Conservation (phyloP, 805 yeast genomes). For the Pichia paraexigua region DNA sequence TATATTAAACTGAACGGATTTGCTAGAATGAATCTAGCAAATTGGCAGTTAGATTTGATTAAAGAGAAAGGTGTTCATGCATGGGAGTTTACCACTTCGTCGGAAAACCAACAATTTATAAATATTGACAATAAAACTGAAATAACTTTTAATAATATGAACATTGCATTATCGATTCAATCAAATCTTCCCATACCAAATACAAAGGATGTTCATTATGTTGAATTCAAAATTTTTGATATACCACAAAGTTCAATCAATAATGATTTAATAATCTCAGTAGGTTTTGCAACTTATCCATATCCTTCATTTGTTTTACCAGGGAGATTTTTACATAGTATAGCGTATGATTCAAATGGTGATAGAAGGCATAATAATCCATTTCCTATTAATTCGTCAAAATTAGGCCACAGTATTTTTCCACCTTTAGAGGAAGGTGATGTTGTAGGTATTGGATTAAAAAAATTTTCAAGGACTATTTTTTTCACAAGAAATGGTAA, state of each 20-base stretch:
- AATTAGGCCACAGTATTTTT: constrained; percentile 21
- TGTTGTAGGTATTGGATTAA: constrained; percentile 86
- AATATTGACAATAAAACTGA: constrained; percentile 44
- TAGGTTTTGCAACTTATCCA: constrained; percentile 81
- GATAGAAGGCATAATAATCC: constrained; percentile 74
- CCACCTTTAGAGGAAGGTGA: constrained; percentile 74
- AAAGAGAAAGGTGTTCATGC: constrained; percentile 87
- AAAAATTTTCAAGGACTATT: constrained; percentile 73
- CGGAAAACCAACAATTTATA: constrained; percentile 4
- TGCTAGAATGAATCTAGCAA: constrained; percentile 25
- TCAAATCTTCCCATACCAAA: constrained; percentile 82
- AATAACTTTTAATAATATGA: constrained; percentile 30
- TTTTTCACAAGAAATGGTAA: constrained; percentile 95
- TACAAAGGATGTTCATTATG: constrained; percentile 78
- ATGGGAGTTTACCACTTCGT: constrained; percentile 58
- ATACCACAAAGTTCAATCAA: constrained; percentile 39
- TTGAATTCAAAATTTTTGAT: constrained; percentile 78
- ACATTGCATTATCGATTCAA: constrained; percentile 45
- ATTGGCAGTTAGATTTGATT: constrained; percentile 56
- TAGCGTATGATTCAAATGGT: constrained; percentile 85
- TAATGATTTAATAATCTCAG: constrained; percentile 45
- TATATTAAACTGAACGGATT: constrained; percentile 35
- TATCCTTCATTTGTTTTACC: constrained; percentile 92
- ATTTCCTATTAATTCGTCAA: constrained; percentile 30
- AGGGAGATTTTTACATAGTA: constrained; percentile 78